These are phyloP conservation scores for Arabidopsis suecica DNA, from an alignment of 345 rosid genomes.

Conservation along the genomic window DNA sequence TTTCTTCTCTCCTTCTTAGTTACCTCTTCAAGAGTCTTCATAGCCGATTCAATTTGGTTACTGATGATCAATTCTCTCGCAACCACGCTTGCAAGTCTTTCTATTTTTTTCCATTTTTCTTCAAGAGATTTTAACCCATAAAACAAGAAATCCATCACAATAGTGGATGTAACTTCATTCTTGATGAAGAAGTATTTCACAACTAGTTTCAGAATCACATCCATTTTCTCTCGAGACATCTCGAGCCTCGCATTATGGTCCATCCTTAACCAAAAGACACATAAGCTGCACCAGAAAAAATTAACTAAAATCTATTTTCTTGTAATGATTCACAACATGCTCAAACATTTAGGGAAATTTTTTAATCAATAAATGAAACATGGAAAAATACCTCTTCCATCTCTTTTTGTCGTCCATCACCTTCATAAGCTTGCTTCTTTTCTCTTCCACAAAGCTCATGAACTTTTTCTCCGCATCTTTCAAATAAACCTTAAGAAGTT, in stretches of 20 bases:
- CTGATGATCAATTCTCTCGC: neutral
- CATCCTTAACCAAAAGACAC: constrained; percentile 4
- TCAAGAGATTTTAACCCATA: constrained; percentile 63
- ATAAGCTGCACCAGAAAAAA: neutral
- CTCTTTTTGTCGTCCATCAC: neutral
- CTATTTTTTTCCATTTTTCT: neutral
- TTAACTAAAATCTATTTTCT: neutral
- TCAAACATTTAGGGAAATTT: neutral
- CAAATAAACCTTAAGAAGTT: neutral
- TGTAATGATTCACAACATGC: neutral
- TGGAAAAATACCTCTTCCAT: constrained; percentile 6
- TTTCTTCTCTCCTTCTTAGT: constrained; percentile 59
- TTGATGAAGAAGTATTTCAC: constrained; percentile 83
- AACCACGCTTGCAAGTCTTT: neutral
- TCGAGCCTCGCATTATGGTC: neutral
- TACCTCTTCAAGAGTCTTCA: constrained; percentile 73
- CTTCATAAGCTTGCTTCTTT: neutral
- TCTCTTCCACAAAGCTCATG: neutral
- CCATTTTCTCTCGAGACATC: constrained; percentile 1
- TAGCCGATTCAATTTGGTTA: neutral
- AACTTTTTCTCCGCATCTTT: neutral
- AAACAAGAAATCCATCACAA: constrained; percentile 93
- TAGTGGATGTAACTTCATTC: constrained; percentile 84
- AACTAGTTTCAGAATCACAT: constrained; percentile 11
- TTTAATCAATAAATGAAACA: neutral